Evolutionary conservation across 2,329 filamentous ascomycete genomes (phyloP).

Genomic region (Lasiodiplodia sp.): DNA sequence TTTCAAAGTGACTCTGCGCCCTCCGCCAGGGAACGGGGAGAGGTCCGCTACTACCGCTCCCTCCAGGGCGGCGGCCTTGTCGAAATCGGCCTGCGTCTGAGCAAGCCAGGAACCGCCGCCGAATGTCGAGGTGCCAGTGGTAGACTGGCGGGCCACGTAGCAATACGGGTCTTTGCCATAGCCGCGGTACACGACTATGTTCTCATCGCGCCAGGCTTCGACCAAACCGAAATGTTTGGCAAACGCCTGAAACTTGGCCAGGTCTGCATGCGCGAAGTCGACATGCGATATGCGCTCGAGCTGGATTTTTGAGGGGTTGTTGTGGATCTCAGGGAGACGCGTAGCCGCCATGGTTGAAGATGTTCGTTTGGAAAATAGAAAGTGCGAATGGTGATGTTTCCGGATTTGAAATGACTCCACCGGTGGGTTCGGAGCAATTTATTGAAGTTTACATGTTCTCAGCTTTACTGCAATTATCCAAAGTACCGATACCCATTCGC

Average conservation of each 20-base stretch:
- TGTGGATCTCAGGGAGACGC: constrained; percentile 5
- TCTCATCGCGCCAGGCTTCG: constrained; percentile 20
- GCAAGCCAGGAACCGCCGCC: background rate
- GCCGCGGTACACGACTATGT: constrained; percentile 62
- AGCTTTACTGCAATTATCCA: too few relatives aligned
- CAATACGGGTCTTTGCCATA: constrained; percentile 66
- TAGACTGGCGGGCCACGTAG: constrained; percentile 51
- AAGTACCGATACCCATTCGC: background rate
- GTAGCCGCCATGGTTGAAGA: background rate
- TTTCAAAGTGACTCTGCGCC: constrained; percentile 55
- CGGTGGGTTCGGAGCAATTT: background rate
- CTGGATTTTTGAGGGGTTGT: constrained; percentile 22
- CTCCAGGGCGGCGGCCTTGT: background rate
- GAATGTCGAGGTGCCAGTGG: background rate
- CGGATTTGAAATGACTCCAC: background rate
- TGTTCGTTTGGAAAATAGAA: background rate
- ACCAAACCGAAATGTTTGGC: constrained; percentile 32
- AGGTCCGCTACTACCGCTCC: background rate
- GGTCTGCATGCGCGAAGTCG: constrained; percentile 14
- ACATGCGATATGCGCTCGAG: constrained; percentile 18
- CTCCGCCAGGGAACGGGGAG: constrained; percentile 54
- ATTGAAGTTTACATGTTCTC: too few relatives aligned
- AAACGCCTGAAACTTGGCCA: constrained; percentile 28
- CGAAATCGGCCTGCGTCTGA: background rate
- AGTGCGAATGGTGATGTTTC: background rate